Evolutionary conservation across 257 asterid species (phyloP), one percentile per base, ranked within the genome.

Genomic region (Solanum tacnaense): DNA sequence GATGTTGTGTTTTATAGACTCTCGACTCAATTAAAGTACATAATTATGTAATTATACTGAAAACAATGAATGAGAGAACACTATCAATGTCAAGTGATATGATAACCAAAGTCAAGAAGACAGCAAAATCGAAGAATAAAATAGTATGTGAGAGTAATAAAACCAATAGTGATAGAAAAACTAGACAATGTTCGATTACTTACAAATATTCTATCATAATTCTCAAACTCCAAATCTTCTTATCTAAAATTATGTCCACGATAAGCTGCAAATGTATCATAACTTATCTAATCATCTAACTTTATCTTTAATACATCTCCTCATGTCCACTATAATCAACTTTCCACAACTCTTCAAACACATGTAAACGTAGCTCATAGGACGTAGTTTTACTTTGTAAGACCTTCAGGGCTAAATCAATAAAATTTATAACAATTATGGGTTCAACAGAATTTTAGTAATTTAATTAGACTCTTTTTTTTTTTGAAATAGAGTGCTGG

Each of bases 211-310:
- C 70, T 23, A 23, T 9, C 70, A 23, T 4, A 9, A 60, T 60
- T 9, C 1, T 60, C 0, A 0, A 23, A 9, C 7, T 60, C 1
- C 1, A 60, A 60, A 60, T 60, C 29, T 60, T 60, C 3, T 5
- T 60, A 9, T 60, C 0, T 23, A 60, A 10, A 0, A 4, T 9
- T 0, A 60, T 23, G 1, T 60, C 7, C 13, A 4, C 3, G 1
- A 21, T 4, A 21, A 60, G 1, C 5, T 23, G 1, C 68, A 60
- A 21, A 2, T 60, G 1, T 60, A 21, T 21, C 3, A 9, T 60
- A 23, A 21, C 68, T 60, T 21, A 8, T 60, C 11, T 60, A 23
- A 23, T 60, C 70, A 60, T 23, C 5, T 23, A 4, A 4, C 12
- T 23, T 4, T 60, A 60, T 11, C 6, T 58, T 3, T 8, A 46